phyloP scores from a whole-genome alignment of 805 yeast species.

The Starmerella sirachaensis region DNA sequence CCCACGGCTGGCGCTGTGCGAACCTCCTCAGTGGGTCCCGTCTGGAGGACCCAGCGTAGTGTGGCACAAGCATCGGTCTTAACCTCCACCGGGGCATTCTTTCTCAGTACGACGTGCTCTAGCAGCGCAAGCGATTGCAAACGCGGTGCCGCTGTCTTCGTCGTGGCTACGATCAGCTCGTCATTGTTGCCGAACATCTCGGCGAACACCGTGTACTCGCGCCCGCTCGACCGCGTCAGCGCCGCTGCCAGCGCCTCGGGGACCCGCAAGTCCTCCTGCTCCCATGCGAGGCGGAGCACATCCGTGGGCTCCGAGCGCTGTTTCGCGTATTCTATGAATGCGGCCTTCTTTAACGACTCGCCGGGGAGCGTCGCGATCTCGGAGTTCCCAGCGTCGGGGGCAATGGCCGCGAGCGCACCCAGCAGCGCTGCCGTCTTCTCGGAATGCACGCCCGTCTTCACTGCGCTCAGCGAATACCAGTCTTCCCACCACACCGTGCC shows the following conservation, averaged over 20 bases:
- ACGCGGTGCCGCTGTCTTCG: conserved; percentile 2
- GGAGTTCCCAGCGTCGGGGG: background rate
- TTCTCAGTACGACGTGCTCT: background rate
- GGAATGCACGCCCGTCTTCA: background rate
- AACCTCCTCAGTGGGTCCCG: background rate
- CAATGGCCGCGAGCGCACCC: background rate
- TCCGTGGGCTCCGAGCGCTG: background rate
- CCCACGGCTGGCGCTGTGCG: background rate
- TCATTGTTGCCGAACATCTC: conserved; percentile 3
- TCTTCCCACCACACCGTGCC: background rate
- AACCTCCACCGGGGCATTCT: no score
- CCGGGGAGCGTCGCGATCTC: background rate
- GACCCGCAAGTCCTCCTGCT: background rate
- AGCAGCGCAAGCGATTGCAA: background rate
- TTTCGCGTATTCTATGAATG: background rate
- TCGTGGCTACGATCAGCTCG: conserved; percentile 1
- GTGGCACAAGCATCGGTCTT: conserved; percentile 10
- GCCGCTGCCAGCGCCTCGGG: conserved; percentile 1
- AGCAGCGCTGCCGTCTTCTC: background rate
- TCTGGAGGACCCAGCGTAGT: conserved; percentile 4
- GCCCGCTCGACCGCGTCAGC: background rate
- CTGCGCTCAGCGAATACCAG: conserved; percentile 4
- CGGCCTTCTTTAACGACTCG: background rate
- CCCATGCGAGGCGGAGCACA: background rate
- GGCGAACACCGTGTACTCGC: conserved; percentile 1